Conservation (phyloP, 2,329 filamentous ascomycete species). For the Botrytis aclada region DNA sequence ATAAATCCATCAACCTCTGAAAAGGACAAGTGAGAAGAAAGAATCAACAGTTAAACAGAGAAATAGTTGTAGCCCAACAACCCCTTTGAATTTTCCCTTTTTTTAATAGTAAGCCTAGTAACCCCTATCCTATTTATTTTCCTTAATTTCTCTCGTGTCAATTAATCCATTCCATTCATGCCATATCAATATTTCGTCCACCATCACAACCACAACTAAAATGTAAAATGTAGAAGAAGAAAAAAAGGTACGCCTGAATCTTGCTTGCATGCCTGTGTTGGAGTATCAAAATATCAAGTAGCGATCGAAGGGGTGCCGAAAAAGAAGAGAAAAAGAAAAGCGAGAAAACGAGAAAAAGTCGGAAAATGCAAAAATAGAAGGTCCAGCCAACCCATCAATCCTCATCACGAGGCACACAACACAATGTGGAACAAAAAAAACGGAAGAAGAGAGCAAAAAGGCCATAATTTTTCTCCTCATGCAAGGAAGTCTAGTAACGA, state of each 20-base stretch:
- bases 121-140: conserved; percentile 1
- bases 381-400: conserved; percentile 35
- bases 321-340: not conserved
- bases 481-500: conserved; percentile 38
- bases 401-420: conserved; percentile 13
- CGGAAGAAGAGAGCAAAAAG: conserved; percentile 38
- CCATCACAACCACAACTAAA: conserved; percentile 26
- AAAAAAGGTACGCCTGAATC: conserved; percentile 37
- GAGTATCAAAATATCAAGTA: not conserved
- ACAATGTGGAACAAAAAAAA: conserved; percentile 25
- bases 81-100: not conserved
- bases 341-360: conserved; percentile 4
- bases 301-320: not conserved
- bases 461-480: conserved; percentile 32
- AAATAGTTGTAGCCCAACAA: not conserved
- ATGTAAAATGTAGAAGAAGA: not conserved
- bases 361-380: conserved; percentile 31
- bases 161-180: not conserved
- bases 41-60: not conserved
- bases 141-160: not conserved
- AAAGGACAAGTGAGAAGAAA: not conserved
- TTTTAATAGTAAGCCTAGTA: not conserved
- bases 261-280: conserved; percentile 23
- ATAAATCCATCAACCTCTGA: not conserved
- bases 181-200: not conserved